Percentiles rank a stretch among this genome's conserved stretches.
Evolutionary conservation across 2,329 filamentous ascomycete genomes (phyloP).

Genomic region (Cladophialophora exuberans): DNA sequence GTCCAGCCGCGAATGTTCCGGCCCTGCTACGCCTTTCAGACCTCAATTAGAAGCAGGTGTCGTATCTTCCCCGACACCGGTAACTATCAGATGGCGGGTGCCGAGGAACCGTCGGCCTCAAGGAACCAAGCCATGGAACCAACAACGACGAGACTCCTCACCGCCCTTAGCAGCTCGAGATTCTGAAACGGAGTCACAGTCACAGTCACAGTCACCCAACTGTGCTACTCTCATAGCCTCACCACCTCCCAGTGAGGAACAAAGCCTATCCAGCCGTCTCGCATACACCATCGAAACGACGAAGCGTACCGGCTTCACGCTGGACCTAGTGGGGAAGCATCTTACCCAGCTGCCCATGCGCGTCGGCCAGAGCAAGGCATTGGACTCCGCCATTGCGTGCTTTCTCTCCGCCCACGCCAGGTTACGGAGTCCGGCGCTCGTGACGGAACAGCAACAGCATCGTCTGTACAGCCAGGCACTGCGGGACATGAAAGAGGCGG

Average conservation of each 20-base stretch:
- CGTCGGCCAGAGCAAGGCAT: neutral
- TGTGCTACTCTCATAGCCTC: neutral
- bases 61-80: neutral
- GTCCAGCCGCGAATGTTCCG: neutral
- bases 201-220: neutral
- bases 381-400: neutral
- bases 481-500: neutral
- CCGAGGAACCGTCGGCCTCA: neutral
- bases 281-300: neutral
- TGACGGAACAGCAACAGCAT: neutral
- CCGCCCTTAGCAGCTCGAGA: neutral
- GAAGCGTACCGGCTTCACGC: neutral
- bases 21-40: neutral
- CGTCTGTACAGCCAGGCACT: neutral
- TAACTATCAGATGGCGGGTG: neutral
- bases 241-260: neutral
- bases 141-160: neutral
- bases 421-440: neutral
- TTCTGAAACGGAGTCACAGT: neutral
- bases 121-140: neutral
- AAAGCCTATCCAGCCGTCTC: neutral
- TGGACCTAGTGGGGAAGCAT: neutral
- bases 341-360: neutral
- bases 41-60: neutral
- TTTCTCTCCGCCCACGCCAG: neutral